phyloP scores from a whole-genome alignment of 371 early-diverging fungal species.

The Phascolomyces articulosus region DNA sequence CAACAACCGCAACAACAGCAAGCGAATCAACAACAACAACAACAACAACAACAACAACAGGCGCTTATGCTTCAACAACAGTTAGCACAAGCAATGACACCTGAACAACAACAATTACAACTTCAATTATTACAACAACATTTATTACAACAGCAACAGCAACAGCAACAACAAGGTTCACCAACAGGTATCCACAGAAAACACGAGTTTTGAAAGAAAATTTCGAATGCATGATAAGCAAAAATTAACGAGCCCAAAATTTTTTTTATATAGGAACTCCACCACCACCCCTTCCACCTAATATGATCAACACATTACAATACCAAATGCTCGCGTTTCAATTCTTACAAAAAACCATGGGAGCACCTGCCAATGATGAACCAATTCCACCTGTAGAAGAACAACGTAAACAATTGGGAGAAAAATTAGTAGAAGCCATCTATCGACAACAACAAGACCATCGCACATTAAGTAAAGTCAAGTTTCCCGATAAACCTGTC shows the following conservation, averaged over 20 bases:
- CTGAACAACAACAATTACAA: slow-evolving; percentile 45
- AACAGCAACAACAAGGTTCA: slow-evolving; percentile 27
- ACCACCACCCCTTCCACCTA: neutral
- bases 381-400: slow-evolving; percentile 20
- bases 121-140: slow-evolving; percentile 31
- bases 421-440: slow-evolving; percentile 43
- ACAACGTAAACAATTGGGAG: slow-evolving; percentile 38
- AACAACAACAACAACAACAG: slow-evolving; percentile 44
- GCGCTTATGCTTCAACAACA: slow-evolving; percentile 68
- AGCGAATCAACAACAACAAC: slow-evolving; percentile 58
- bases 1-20: slow-evolving; percentile 25
- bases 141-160: slow-evolving; percentile 30
- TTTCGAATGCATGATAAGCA: no score
- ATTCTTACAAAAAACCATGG: slow-evolving; percentile 9
- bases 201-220: no score
- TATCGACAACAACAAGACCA: slow-evolving; percentile 40
- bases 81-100: slow-evolving; percentile 52
- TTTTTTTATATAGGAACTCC: neutral
- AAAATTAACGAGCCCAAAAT: neutral
- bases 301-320: slow-evolving; percentile 4
- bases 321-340: slow-evolving; percentile 17
- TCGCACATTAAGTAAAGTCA: slow-evolving; percentile 15
- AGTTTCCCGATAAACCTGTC: slow-evolving; percentile 16
- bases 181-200: neutral
- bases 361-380: slow-evolving; percentile 1